Evolutionary conservation across 2,329 filamentous ascomycete genomes (phyloP).

Genomic region (Teratosphaeria zuluensis): DNA sequence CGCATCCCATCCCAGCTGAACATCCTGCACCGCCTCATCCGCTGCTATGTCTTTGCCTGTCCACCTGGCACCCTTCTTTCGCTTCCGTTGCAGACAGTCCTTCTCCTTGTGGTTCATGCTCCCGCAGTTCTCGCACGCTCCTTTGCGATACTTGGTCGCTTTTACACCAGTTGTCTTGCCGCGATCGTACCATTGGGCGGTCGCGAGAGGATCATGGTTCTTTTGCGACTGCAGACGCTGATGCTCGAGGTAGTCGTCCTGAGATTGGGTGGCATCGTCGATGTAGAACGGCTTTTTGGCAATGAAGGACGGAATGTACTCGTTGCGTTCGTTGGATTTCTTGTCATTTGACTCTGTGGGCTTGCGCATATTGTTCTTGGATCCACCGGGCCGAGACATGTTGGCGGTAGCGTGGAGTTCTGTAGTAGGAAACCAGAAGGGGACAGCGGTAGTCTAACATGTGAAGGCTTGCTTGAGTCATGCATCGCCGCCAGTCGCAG

Average conservation of each 20-base stretch:
- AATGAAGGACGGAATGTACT: conserved; percentile 98
- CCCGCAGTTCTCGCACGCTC: conserved; percentile 96
- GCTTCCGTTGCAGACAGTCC: conserved; percentile 80
- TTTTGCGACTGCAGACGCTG: conserved; percentile 69
- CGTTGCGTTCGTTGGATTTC: conserved; percentile 74
- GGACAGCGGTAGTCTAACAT: not conserved
- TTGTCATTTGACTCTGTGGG: conserved; percentile 58
- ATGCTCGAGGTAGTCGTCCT: conserved; percentile 88
- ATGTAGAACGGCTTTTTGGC: conserved; percentile 97
- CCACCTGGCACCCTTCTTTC: conserved; percentile 83
- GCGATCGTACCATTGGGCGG: conserved; percentile 86
- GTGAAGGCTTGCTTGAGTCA: not conserved
- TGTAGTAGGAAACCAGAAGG: not conserved
- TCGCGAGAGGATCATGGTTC: conserved; percentile 46
- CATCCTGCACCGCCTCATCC: conserved; percentile 77
- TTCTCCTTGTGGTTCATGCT: conserved; percentile 94
- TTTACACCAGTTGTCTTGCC: conserved; percentile 75
- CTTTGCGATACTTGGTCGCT: conserved; percentile 94
- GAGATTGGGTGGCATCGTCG: conserved; percentile 59
- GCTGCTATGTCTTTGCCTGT: conserved; percentile 89
- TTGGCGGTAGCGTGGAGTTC: not conserved
- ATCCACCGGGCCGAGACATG: conserved; percentile 7
- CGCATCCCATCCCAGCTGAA: conserved; percentile 88
- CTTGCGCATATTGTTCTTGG: conserved; percentile 36
- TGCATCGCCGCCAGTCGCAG: not conserved